Percentiles rank a stretch among this genome's conserved stretches.
These are phyloP conservation scores for Cyclotella atomus DNA, from an alignment of 108 stramenopile species.

Conservation along the genomic window DNA sequence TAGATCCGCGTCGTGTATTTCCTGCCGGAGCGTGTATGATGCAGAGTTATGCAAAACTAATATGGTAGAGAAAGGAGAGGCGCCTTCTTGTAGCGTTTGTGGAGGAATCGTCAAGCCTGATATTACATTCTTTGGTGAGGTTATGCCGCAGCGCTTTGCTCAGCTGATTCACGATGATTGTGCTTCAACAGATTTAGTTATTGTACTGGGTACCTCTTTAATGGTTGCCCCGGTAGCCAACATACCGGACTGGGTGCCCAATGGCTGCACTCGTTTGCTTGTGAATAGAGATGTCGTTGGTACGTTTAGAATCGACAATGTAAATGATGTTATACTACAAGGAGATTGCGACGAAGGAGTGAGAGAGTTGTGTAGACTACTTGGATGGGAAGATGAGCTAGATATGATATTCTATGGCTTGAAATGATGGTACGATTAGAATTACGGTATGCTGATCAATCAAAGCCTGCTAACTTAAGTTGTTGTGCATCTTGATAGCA, in stretches of 20 bases:
- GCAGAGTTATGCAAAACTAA: conserved; percentile 47
- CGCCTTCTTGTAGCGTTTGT: conserved; percentile 73
- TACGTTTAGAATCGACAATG: conserved; percentile 12
- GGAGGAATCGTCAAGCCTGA: conserved; percentile 91
- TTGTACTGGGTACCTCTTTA: conserved; percentile 88
- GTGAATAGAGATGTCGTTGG: conserved; percentile 46
- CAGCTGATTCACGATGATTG: conserved; percentile 60
- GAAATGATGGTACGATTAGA: not conserved
- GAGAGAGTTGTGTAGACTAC: conserved; percentile 25
- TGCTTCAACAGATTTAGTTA: conserved; percentile 63
- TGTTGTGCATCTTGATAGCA: too few species aligned
- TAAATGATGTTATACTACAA: conserved; percentile 33
- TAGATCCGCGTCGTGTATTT: conserved; percentile 68
- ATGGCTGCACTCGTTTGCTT: conserved; percentile 15
- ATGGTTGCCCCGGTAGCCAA: conserved; percentile 85
- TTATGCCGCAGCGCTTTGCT: conserved; percentile 73
- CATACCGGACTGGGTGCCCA: conserved; percentile 37
- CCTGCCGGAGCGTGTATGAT: conserved; percentile 52
- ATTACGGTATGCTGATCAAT: too few species aligned
- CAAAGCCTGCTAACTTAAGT: too few species aligned
- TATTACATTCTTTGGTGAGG: conserved; percentile 96
- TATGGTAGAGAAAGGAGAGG: conserved; percentile 58
- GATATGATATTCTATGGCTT: conserved; percentile 16
- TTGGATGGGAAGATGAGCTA: conserved; percentile 41
- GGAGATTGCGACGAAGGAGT: conserved; percentile 49